phyloP scores from a whole-genome alignment of 306 rosid species.

The Neltuma alba region DNA sequence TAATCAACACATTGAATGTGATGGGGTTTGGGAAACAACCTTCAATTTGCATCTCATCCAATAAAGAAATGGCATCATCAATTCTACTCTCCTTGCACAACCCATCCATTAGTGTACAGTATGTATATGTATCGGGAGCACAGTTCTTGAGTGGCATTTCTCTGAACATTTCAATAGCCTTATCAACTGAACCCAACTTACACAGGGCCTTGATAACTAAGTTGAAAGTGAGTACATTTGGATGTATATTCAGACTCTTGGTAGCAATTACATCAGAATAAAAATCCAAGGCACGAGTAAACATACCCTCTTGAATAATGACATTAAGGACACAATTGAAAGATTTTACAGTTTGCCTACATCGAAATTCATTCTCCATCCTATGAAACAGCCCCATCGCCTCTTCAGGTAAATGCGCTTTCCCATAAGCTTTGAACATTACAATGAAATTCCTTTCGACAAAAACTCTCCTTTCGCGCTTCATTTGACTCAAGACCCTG shows the following conservation, averaged over 20 bases:
- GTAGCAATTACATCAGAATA: constrained; percentile 49
- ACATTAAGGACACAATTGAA: constrained; percentile 94
- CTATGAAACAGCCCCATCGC: constrained; percentile 76
- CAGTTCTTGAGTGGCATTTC: constrained; percentile 69
- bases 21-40: constrained; percentile 70
- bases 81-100: constrained; percentile 74
- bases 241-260: constrained; percentile 45
- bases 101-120: constrained; percentile 86
- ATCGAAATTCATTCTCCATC: constrained; percentile 77
- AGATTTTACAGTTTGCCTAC: constrained; percentile 73
- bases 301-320: constrained; percentile 62
- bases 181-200: constrained; percentile 80
- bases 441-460: constrained; percentile 62
- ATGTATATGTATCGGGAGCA: constrained; percentile 71
- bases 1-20: constrained; percentile 78
- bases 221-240: constrained; percentile 79
- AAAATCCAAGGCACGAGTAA: constrained; percentile 59
- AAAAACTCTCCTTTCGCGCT: constrained; percentile 64
- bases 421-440: constrained; percentile 82
- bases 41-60: constrained; percentile 94
- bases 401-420: constrained; percentile 74
- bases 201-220: constrained; percentile 83
- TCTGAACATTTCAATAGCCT: constrained; percentile 68
- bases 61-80: constrained; percentile 77
- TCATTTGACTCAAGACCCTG: constrained; percentile 66